These are phyloP conservation scores for Fusarium luffae DNA, from an alignment of 2,329 filamentous ascomycete genomes.

Conservation along the genomic window DNA sequence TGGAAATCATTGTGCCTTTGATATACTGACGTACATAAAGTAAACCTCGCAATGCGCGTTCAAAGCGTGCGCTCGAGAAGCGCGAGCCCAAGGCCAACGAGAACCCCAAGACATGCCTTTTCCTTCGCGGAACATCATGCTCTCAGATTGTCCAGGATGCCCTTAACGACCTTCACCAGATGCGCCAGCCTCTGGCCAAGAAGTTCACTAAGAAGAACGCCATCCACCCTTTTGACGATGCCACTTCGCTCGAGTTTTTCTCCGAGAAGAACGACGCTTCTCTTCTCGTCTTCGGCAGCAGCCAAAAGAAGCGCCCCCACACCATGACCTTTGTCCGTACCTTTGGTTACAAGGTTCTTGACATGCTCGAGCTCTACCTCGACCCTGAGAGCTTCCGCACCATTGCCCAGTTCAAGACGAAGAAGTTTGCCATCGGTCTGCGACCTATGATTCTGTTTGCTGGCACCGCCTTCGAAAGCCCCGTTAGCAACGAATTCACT, in stretches of 20 bases:
- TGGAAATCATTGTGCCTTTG: neutral
- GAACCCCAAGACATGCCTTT: slow-evolving; percentile 89
- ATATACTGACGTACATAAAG: slow-evolving; percentile 47
- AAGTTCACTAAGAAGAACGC: slow-evolving; percentile 98
- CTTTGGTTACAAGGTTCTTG: slow-evolving; percentile 87
- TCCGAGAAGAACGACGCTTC: slow-evolving; percentile 94
- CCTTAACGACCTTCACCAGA: slow-evolving; percentile 82
- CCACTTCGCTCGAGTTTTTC: slow-evolving; percentile 91
- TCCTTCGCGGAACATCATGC: slow-evolving; percentile 88
- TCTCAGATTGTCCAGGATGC: slow-evolving; percentile 86
- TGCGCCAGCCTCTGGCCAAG: slow-evolving; percentile 86
- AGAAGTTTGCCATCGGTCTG: slow-evolving; percentile 81
- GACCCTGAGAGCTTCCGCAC: slow-evolving; percentile 77
- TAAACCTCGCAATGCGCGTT: slow-evolving; percentile 80
- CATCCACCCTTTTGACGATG: slow-evolving; percentile 93
- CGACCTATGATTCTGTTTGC: slow-evolving; percentile 94
- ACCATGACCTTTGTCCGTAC: slow-evolving; percentile 84
- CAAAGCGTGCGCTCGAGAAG: slow-evolving; percentile 93
- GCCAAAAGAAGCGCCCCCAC: slow-evolving; percentile 96
- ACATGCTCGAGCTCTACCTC: slow-evolving; percentile 93
- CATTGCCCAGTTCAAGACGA: slow-evolving; percentile 79
- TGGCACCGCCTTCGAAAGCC: slow-evolving; percentile 86
- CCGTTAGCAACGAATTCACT: slow-evolving; percentile 81
- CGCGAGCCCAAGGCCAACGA: slow-evolving; percentile 89
- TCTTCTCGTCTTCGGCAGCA: slow-evolving; percentile 84